Evolutionary conservation across 257 asterid genomes (phyloP), one percentile per base, ranked within the genome.

Genomic region (Nicotiana benthamiana): DNA sequence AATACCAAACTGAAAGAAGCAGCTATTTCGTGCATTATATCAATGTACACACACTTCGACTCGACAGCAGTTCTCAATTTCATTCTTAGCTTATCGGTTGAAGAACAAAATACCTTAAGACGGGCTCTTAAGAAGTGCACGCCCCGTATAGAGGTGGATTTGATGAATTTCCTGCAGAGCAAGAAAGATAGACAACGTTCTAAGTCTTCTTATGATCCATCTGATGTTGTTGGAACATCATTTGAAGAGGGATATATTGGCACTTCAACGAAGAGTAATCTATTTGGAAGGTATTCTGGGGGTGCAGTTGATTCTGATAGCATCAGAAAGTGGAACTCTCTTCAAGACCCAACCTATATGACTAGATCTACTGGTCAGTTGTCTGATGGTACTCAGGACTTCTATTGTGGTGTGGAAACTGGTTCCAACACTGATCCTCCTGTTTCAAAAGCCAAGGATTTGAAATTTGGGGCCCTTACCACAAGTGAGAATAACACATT

Each of bases 111-210:
- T 87, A 90, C 95, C 68, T 85, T 96, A 88, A 93, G 99, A 79
- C 90, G 99, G 82, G 98, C 96, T 79, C 96, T 96, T 79, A 96
- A 96, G 88, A 97, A 94, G 87, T 87, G 91, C 77, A 96, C 99
- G 53, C 99, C 99, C 77, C 99, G 99, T 82, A 94, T 96, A 75
- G 99, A 96, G 88, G 99, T 96, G 67, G 99, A 96, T 65, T 85
- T 96, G 90, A 91, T 96, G 97, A 96, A 92, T 87, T 94, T 89
- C 86, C 86, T 96, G 81, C 99, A 96, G 84, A 92, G 90, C 90
- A 96, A 96, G 94, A 95, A 90, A 91, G 99, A 95, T 84, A 90
- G 89, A 75, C 86, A 74, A 72, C 98, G 98, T n/a, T 88, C 93
- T 36, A 96, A 96, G 89, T 74, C 79, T 48, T 74, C 26, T 2